Percentiles rank a stretch among this genome's conserved stretches.
These are phyloP conservation scores for Aspergillus amoenus DNA, from an alignment of 2,329 filamentous ascomycete genomes.

Conservation along the genomic window DNA sequence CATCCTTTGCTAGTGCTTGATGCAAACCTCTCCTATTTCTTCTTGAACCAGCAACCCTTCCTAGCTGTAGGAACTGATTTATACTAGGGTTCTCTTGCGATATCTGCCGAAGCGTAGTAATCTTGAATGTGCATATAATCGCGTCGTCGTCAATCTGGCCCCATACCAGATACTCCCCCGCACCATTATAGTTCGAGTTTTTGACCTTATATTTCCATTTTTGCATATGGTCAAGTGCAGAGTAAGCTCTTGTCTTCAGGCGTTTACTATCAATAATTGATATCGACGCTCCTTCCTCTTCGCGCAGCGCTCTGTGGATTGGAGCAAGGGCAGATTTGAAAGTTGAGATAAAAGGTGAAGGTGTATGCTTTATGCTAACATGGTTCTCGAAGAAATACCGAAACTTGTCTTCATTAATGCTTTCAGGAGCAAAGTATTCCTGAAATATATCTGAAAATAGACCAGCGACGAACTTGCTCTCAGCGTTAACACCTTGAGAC, in stretches of 20 bases:
- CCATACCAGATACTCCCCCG: conserved; percentile 39
- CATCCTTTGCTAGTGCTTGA: conserved; percentile 9
- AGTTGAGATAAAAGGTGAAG: conserved; percentile 37
- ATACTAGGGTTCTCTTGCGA: conserved; percentile 20
- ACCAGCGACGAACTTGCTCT: conserved; percentile 24
- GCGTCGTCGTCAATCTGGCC: conserved; percentile 25
- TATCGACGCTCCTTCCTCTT: conserved; percentile 24
- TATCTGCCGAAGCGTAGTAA: conserved; percentile 23
- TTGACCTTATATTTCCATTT: conserved; percentile 17
- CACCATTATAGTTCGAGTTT: conserved; percentile 29
- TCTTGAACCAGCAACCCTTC: conserved; percentile 9
- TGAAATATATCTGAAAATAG: conserved; percentile 20
- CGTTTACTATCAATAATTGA: conserved; percentile 32
- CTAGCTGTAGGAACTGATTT: conserved; percentile 26
- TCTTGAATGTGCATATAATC: conserved; percentile 30
- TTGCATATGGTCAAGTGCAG: conserved; percentile 25
- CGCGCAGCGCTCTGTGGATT: conserved; percentile 31
- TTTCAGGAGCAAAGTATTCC: conserved; percentile 11
- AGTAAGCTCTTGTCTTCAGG: conserved; percentile 25
- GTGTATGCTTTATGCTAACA: conserved; percentile 18
- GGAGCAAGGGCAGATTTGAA: conserved; percentile 27
- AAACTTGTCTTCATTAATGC: conserved; percentile 20
- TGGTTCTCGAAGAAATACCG: conserved; percentile 24
- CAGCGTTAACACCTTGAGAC: conserved; percentile 32
- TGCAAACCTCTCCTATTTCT: conserved; percentile 16